Evolutionary conservation across 1,139 yeast genomes (phyloP).

Genomic region (Blastobotrys illinoisensis): DNA sequence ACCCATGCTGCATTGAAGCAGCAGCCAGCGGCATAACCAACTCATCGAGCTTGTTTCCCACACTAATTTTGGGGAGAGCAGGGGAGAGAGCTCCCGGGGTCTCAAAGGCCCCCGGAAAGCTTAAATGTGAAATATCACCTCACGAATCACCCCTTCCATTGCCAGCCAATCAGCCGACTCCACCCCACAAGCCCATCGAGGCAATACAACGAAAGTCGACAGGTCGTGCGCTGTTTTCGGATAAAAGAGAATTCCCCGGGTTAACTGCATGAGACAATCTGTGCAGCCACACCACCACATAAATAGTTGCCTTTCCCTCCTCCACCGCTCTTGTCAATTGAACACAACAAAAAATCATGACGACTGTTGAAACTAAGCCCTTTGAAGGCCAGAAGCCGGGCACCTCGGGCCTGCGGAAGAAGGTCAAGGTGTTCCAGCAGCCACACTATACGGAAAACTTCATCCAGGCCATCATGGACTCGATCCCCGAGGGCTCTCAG

Average conservation of each 20-base stretch:
- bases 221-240: neutral
- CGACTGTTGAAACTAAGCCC: constrained; percentile 56
- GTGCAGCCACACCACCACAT: neutral
- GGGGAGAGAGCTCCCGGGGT: no score
- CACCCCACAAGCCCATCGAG: no score
- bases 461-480: constrained; percentile 74
- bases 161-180: neutral
- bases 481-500: constrained; percentile 84
- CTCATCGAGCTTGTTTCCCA: neutral
- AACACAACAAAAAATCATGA: constrained; percentile 9
- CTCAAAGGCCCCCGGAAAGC: no score
- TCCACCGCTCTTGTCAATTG: neutral
- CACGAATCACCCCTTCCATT: neutral
- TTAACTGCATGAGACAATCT: neutral
- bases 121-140: neutral
- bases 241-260: neutral
- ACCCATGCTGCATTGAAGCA: neutral
- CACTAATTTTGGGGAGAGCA: neutral
- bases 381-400: constrained; percentile 95
- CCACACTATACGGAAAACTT: constrained; percentile 88
- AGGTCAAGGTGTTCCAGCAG: constrained; percentile 77
- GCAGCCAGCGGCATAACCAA: neutral
- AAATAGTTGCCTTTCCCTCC: neutral
- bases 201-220: neutral
- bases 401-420: constrained; percentile 92